Conservation (phyloP, 768 basidiomycete species). For the Chalciporus chontae region DNA sequence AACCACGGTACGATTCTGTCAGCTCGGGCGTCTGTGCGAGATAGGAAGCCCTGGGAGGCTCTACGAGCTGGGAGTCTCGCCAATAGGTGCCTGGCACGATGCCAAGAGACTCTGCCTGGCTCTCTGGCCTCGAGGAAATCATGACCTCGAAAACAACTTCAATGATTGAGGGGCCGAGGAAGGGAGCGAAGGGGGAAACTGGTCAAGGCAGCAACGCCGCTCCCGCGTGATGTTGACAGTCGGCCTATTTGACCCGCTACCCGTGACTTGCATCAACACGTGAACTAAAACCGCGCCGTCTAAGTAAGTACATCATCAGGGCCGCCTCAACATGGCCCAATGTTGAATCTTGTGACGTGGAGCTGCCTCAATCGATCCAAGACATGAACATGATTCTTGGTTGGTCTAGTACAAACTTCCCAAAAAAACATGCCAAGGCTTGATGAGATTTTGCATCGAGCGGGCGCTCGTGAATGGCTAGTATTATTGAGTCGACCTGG, state of each 20-base stretch:
- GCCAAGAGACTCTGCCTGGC: slow-evolving; percentile 11
- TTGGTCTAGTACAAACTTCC: no score
- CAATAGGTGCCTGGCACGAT: slow-evolving; percentile 12
- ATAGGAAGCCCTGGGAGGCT: slow-evolving; percentile 26
- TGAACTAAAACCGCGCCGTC: neutral
- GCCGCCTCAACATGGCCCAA: neutral
- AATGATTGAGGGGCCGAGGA: neutral
- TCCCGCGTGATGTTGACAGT: no score
- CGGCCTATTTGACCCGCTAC: neutral
- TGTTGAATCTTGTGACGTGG: neutral
- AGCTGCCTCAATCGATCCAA: neutral
- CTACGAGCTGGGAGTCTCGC: slow-evolving; percentile 1
- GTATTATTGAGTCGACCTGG: no score
- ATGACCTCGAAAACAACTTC: slow-evolving; percentile 1
- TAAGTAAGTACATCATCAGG: no score
- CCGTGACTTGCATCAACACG: slow-evolving; percentile 6
- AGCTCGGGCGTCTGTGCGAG: slow-evolving; percentile 21
- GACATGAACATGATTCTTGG: no score
- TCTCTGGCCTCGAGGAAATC: slow-evolving; percentile 20
- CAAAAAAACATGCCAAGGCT: no score
- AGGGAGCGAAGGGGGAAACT: neutral
- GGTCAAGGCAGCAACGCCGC: neutral
- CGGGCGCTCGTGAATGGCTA: no score
- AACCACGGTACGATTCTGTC: slow-evolving; percentile 20
- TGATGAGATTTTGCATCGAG: no score